Evolutionary conservation across 2,329 filamentous ascomycete genomes (phyloP).

Genomic region (Penicillium capsulatum): DNA sequence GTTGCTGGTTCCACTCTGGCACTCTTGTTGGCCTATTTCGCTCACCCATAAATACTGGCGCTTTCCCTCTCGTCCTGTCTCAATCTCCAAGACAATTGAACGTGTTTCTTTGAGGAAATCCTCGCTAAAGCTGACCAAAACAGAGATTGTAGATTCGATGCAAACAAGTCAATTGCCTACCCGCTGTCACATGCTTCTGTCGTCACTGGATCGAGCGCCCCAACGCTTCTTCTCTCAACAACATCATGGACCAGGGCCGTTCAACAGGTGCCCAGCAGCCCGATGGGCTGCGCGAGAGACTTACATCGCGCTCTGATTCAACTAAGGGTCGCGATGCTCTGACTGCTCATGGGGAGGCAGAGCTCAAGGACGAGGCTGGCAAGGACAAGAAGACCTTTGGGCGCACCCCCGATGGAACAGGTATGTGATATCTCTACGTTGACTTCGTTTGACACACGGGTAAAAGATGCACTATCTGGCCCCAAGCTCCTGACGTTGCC

Average conservation of each 20-base stretch:
- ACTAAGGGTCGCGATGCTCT: constrained; percentile 47
- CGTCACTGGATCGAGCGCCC: constrained; percentile 16
- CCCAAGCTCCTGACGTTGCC: not conserved
- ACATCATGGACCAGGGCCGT: constrained; percentile 38
- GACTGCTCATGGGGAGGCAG: constrained; percentile 30
- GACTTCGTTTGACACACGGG: constrained; percentile 1
- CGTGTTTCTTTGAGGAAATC: too few relatives aligned
- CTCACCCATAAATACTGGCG: constrained; percentile 12
- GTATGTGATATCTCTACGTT: constrained; percentile 48
- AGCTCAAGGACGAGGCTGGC: constrained; percentile 47
- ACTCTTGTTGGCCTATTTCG: not conserved
- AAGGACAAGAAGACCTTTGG: constrained; percentile 77
- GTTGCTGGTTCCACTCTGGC: too few relatives aligned
- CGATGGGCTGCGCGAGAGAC: constrained; percentile 49
- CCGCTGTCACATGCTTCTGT: constrained; percentile 25
- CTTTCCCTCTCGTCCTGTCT: not conserved
- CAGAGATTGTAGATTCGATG: constrained; percentile 2
- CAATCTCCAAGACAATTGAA: too few relatives aligned
- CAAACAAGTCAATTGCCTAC: constrained; percentile 16
- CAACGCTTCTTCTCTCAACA: constrained; percentile 12
- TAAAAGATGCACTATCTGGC: not conserved
- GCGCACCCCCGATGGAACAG: constrained; percentile 81
- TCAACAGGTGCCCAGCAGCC: constrained; percentile 35
- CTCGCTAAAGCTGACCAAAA: not conserved
- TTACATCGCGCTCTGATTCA: constrained; percentile 38